A percentile compares a stretch with the other conserved stretches of the same genome.
Conservation (phyloP, 805 yeast species). For the Candida wancherniae region DNA sequence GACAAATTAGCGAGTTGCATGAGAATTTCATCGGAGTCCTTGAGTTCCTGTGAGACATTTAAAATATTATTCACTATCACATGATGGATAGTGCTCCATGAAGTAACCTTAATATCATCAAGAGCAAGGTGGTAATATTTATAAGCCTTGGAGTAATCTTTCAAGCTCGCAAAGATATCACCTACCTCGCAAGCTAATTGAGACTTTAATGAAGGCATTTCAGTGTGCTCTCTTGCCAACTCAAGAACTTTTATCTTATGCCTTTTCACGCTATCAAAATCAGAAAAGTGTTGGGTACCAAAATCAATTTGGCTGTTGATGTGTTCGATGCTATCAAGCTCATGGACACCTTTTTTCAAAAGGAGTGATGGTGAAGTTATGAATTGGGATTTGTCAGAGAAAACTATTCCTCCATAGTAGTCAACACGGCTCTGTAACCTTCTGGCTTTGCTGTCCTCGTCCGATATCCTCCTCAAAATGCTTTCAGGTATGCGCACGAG, state of each 20-base stretch:
- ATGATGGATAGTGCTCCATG: slow-evolving; percentile 9
- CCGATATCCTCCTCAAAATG: slow-evolving; percentile 17
- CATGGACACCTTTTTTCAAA: slow-evolving; percentile 27
- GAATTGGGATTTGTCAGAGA: slow-evolving; percentile 22
- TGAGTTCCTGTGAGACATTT: background rate
- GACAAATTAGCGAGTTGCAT: slow-evolving; percentile 5
- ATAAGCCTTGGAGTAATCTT: slow-evolving; percentile 17
- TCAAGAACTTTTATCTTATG: slow-evolving; percentile 7
- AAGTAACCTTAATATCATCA: background rate
- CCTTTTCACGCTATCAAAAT: slow-evolving; percentile 4
- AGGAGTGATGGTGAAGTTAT: slow-evolving; percentile 28
- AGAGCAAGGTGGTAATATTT: slow-evolving; percentile 13
- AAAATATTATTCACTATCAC: slow-evolving; percentile 3
- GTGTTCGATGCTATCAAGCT: slow-evolving; percentile 17
- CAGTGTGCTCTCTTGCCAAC: slow-evolving; percentile 1
- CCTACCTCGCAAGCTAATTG: slow-evolving; percentile 49
- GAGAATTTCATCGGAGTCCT: slow-evolving; percentile 1
- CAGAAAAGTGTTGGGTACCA: background rate
- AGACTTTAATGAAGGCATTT: slow-evolving; percentile 2
- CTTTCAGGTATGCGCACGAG: slow-evolving; percentile 46
- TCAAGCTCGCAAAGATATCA: slow-evolving; percentile 33
- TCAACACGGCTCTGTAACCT: slow-evolving; percentile 9
- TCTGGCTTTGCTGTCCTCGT: slow-evolving; percentile 10
- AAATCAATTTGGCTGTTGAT: slow-evolving; percentile 3
- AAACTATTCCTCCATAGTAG: slow-evolving; percentile 34